Evolutionary conservation across 2,329 filamentous ascomycete genomes (phyloP).

Genomic region (Phialophora verrucosa): DNA sequence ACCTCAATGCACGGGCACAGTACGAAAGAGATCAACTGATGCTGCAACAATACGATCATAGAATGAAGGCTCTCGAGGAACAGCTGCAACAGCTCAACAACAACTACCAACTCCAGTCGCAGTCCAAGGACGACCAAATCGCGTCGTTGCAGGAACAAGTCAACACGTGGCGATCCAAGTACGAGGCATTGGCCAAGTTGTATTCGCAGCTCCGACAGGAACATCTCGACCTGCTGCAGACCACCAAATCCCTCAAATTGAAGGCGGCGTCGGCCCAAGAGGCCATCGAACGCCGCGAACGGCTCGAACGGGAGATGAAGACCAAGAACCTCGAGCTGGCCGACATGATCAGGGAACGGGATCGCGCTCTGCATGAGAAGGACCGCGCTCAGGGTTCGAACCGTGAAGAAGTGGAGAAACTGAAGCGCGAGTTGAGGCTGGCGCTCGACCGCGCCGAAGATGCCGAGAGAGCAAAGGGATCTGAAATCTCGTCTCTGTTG

Average conservation of each 20-base stretch:
- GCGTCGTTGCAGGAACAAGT: slow-evolving; percentile 92
- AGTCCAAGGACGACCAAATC: slow-evolving; percentile 94
- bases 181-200: slow-evolving; percentile 92
- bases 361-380: slow-evolving; percentile 90
- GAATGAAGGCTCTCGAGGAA: slow-evolving; percentile 88
- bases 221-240: slow-evolving; percentile 91
- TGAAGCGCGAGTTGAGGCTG: slow-evolving; percentile 90
- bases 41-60: slow-evolving; percentile 93
- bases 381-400: slow-evolving; percentile 84
- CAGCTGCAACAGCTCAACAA: slow-evolving; percentile 82
- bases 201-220: slow-evolving; percentile 96
- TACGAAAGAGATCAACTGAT: slow-evolving; percentile 97
- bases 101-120: slow-evolving; percentile 82
- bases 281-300: slow-evolving; percentile 91
- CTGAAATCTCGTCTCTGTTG: slow-evolving; percentile 91
- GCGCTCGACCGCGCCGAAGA: slow-evolving; percentile 91
- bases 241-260: slow-evolving; percentile 93
- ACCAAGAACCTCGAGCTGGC: slow-evolving; percentile 99
- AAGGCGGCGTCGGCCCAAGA: slow-evolving; percentile 97
- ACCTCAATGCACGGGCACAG: slow-evolving; percentile 89
- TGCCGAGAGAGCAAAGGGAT: slow-evolving; percentile 88
- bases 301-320: slow-evolving; percentile 96
- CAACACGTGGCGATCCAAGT: slow-evolving; percentile 96
- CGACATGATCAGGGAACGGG: slow-evolving; percentile 97
- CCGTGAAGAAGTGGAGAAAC: slow-evolving; percentile 91